These are phyloP conservation scores for Mrakia hoshinonis DNA, from an alignment of 768 basidiomycete genomes.

Conservation along the genomic window DNA sequence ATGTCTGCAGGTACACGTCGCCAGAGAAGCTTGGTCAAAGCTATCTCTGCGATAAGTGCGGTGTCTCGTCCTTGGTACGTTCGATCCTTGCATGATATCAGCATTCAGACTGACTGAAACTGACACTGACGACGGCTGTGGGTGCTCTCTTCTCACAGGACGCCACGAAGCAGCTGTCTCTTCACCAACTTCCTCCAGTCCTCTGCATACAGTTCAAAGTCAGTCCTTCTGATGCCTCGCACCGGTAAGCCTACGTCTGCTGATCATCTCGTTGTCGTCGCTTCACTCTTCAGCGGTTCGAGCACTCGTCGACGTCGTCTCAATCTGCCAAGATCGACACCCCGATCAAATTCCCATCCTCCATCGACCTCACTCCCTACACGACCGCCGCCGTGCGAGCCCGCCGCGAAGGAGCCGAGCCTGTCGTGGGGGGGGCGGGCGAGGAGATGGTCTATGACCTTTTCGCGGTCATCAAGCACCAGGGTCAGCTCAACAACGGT, in stretches of 20 bases:
- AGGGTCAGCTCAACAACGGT: slow-evolving; percentile 87
- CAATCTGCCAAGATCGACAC: slow-evolving; percentile 72
- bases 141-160: slow-evolving; percentile 46
- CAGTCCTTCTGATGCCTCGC: slow-evolving; percentile 19
- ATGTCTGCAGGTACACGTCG: slow-evolving; percentile 61
- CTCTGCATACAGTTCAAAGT: slow-evolving; percentile 95
- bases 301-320: slow-evolving; percentile 52
- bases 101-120: too few relatives aligned
- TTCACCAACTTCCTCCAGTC: slow-evolving; percentile 76
- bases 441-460: slow-evolving; percentile 69
- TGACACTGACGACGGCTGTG: too few relatives aligned
- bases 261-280: too few relatives aligned
- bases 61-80: slow-evolving; percentile 57
- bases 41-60: slow-evolving; percentile 76
- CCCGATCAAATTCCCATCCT: slow-evolving; percentile 69
- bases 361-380: slow-evolving; percentile 80
- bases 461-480: slow-evolving; percentile 87
- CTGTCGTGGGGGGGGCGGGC: slow-evolving; percentile 28
- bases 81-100: not conserved
- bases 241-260: too few relatives aligned
- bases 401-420: slow-evolving; percentile 46
- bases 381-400: slow-evolving; percentile 46
- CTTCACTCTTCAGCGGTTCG: slow-evolving; percentile 64
- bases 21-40: slow-evolving; percentile 74
- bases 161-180: slow-evolving; percentile 74